Evolutionary conservation across 2,329 filamentous ascomycete species (phyloP), one percentile per base, ranked within the genome.

Genomic region (Neoscytalidium dimidiatum): DNA sequence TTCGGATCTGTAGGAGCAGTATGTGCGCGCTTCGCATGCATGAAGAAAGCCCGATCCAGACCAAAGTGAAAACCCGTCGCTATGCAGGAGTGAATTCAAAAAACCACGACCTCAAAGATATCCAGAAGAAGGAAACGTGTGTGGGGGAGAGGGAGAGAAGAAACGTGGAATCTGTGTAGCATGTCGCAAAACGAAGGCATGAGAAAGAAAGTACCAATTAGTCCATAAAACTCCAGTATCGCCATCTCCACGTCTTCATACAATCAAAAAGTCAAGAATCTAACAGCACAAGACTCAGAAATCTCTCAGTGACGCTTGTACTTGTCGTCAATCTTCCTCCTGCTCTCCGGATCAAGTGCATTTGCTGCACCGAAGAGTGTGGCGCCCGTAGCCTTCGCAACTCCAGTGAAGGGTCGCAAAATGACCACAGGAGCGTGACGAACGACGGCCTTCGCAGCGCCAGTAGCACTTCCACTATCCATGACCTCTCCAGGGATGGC

Each of bases 281-380:
- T 21, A 62, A 51, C 31, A 33, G 5, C 31, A 38, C 9, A n/a
- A 19, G 21, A 28, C 33, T 19, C n/a, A 11, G 5, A 31, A 62
- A 4, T 21, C 21, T 2, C 4, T 51, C n/a, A 57, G 9, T 61
- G 53, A 21, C 53, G 46, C 46, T 65, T 65, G 19, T 65, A 65
- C 21, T 65, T 65, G 84, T 97, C 94, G 72, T 96, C 92, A 73
- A 93, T 88, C 74, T 91, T 88, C 72, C 92, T 85, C 74, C 90
- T 81, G 74, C 97, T 94, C 67, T 88, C 84, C 62, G 91, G 90
- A 80, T 99, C 95, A 70, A 99, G 82, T 52, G 91, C 88, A 77
- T 99, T 99, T 0, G 92, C 96, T 14, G 94, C 94, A 4, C 96
- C 95, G 80, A 98, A 84, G 66, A 99, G 81, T 41, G 94, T 92